Conservation (phyloP, 2,329 filamentous ascomycete genomes). For the Kalaharituber pfeilii region DNA sequence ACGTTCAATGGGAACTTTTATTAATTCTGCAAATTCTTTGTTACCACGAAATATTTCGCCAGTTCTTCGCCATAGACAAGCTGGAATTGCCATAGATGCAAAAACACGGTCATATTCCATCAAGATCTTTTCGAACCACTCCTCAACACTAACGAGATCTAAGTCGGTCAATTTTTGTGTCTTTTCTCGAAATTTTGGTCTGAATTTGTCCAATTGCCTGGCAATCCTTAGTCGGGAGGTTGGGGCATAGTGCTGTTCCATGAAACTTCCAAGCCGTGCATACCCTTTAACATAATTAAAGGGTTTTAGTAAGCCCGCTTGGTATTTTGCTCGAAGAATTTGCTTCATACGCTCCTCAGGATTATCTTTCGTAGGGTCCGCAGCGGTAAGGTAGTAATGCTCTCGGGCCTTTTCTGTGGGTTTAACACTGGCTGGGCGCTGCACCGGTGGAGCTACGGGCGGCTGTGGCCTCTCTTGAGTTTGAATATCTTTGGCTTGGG, state of each 20-base stretch:
- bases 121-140: constrained; percentile 94
- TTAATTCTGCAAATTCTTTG: constrained; percentile 95
- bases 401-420: constrained; percentile 46
- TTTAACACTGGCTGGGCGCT: constrained; percentile 14
- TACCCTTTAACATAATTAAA: constrained; percentile 99
- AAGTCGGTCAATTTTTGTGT: constrained; percentile 85
- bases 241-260: constrained; percentile 72
- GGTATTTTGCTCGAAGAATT: constrained; percentile 84
- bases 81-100: constrained; percentile 95
- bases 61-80: constrained; percentile 90
- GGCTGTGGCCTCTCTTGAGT: neutral
- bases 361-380: constrained; percentile 70
- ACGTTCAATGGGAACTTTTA: constrained; percentile 78
- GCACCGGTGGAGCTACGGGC: constrained; percentile 13
- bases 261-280: constrained; percentile 70
- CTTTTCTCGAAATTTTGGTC: constrained; percentile 89
- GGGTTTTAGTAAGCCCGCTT: constrained; percentile 80
- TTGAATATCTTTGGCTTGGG: neutral
- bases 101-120: constrained; percentile 99
- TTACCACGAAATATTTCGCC: constrained; percentile 96
- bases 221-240: constrained; percentile 78
- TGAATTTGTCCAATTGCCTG: constrained; percentile 76
- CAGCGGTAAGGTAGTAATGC: constrained; percentile 86
- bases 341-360: constrained; percentile 93
- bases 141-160: constrained; percentile 85